Percentiles rank a stretch among this genome's conserved stretches.
Evolutionary conservation across 2,329 filamentous ascomycete genomes (phyloP).

Genomic region (Podosphaera xanthii): DNA sequence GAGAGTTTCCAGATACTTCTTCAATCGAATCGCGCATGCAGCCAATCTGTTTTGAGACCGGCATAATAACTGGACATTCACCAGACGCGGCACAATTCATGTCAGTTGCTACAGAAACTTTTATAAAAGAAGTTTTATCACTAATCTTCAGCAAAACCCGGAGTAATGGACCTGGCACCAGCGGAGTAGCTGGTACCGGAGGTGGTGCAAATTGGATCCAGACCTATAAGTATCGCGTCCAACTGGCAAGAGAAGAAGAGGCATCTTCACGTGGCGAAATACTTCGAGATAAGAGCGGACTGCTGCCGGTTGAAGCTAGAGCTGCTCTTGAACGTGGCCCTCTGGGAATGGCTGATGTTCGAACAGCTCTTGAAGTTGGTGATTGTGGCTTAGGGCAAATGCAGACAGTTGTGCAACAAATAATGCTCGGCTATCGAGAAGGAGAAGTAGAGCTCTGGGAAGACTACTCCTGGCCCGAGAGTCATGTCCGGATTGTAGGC

Average conservation of each 20-base stretch:
- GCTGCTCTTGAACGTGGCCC: conserved; percentile 48
- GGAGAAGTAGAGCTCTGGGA: conserved; percentile 48
- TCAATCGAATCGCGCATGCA: conserved; percentile 42
- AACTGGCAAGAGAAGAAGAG: conserved; percentile 55
- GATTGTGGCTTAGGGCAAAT: conserved; percentile 58
- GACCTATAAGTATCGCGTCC: conserved; percentile 54
- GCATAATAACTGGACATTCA: conserved; percentile 34
- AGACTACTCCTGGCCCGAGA: conserved; percentile 25
- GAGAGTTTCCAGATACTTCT: conserved; percentile 43
- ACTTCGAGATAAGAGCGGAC: conserved; percentile 47
- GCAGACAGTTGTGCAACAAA: conserved; percentile 47
- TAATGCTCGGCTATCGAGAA: conserved; percentile 50
- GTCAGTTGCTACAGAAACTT: conserved; percentile 41
- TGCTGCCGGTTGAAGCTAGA: conserved; percentile 63
- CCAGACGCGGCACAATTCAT: conserved; percentile 39
- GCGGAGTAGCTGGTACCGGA: conserved; percentile 37
- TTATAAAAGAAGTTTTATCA: conserved; percentile 42
- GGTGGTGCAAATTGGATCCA: conserved; percentile 49
- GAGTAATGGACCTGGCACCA: conserved; percentile 40
- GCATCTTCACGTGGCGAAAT: conserved; percentile 51
- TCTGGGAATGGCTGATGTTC: conserved; percentile 55
- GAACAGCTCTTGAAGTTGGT: conserved; percentile 51
- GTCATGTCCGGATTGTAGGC: conserved; percentile 14
- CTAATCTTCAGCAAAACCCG: conserved; percentile 40
- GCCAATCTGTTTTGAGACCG: conserved; percentile 44